Base-by-base conservation (phyloP, 1,284 basidiomycete genomes). In the Hortiboletus rubellus region DNA sequence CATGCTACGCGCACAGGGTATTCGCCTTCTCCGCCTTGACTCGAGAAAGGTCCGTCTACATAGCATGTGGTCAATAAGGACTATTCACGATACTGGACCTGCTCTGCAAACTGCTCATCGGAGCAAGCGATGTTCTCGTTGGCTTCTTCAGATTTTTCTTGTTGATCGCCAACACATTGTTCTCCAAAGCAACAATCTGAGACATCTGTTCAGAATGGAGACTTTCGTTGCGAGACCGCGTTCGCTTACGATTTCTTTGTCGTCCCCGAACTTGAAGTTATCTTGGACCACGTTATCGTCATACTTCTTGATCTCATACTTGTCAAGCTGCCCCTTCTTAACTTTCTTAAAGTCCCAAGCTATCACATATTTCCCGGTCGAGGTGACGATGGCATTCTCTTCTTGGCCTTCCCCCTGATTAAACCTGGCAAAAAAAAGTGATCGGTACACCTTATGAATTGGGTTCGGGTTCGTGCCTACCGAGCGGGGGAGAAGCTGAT, bases 341-440 rank as follows among this genome's bases (percentile, higher is more conserved):
- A 98, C 92, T 65, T 95, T 93, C 46, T 83, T 85, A 74, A 99
- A 96, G 82, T 98, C 95, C 96, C 94, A 96, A 7, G 91, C 94
- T 64, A 98, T 84, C 61, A 99, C 91, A 69, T 89, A 99, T 64
- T 91, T 87, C n/a, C 96, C 97, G 0, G 92, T 96, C 10, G 94
- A 94, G 0, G 97, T 99, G 54, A 99, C 90, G 63, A 99, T 99
- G 7, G 93, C 93, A 70, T 94, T 96, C 78, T 99, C 96, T 52
- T 89, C 85, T 64, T 91, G 85, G 22, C 87, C 90, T 68, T 91
- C 81, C 17, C 92, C 94, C 60, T 89, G 87, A 72, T 99, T 98
- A 78, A 99, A 99, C 64, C 95, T 95, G 68, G 7, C 17, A 5
- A 46, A 47, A 45, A 31, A 55, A 50, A 22, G 30, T 24, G 22